Conservation (phyloP, 2,329 filamentous ascomycete species). For the Sporothrix globosa region DNA sequence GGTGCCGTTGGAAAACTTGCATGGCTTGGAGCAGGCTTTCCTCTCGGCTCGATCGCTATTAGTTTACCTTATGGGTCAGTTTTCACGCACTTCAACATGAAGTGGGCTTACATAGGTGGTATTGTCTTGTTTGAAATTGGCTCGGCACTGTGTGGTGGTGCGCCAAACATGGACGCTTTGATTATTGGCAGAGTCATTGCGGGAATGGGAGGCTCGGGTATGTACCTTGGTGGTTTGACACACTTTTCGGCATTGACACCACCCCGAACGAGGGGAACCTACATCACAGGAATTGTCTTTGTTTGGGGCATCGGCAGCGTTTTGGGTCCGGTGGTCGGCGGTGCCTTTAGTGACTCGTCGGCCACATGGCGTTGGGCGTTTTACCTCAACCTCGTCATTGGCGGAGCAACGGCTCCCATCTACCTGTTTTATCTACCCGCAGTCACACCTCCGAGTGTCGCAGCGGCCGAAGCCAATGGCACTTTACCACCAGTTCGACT, state of each 20-base stretch:
- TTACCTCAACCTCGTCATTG: conserved; percentile 55
- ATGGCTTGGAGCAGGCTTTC: conserved; percentile 47
- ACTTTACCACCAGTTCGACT: not conserved
- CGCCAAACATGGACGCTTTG: conserved; percentile 49
- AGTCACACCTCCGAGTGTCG: conserved; percentile 31
- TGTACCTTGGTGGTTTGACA: conserved; percentile 42
- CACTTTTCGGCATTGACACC: conserved; percentile 22
- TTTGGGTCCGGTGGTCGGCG: conserved; percentile 44
- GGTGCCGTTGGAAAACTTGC: conserved; percentile 44
- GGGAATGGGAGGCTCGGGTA: conserved; percentile 48
- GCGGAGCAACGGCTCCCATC: conserved; percentile 48
- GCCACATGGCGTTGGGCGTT: conserved; percentile 43
- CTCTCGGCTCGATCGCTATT: conserved; percentile 46
- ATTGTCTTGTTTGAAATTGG: conserved; percentile 38
- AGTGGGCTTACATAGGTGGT: conserved; percentile 43
- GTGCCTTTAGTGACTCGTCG: conserved; percentile 47
- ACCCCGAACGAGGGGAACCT: conserved; percentile 18
- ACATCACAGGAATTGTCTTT: conserved; percentile 29
- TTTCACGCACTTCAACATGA: conserved; percentile 49
- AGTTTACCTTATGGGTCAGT: conserved; percentile 45
- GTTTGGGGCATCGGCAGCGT: conserved; percentile 31
- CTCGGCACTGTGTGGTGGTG: conserved; percentile 46
- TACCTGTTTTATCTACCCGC: conserved; percentile 51
- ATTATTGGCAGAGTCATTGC: conserved; percentile 51
- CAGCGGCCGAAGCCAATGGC: conserved; percentile 30